Percentiles rank a stretch among this genome's conserved stretches.
phyloP scores from a whole-genome alignment of 106 monocot species.

The Narthecium ossifragum region DNA sequence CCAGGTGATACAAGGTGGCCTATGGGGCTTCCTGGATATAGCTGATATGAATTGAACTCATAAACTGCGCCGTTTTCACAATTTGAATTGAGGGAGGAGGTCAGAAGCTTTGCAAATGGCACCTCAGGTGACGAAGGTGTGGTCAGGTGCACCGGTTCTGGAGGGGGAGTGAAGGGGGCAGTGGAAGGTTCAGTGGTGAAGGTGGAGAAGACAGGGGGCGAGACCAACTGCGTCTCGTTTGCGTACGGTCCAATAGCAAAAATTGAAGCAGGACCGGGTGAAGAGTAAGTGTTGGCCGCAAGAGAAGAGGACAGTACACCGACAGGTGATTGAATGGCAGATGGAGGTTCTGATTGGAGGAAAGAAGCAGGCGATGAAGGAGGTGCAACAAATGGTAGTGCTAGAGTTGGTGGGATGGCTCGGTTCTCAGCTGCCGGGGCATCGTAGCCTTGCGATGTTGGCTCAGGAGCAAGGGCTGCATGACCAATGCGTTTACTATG shows the following conservation, averaged over 20 bases:
- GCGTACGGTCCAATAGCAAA: constrained; percentile 92
- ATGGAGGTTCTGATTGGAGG: constrained; percentile 67
- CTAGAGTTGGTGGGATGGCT: constrained; percentile 20
- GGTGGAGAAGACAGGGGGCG: constrained; percentile 87
- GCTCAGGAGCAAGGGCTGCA: constrained; percentile 62
- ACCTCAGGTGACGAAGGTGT: constrained; percentile 96
- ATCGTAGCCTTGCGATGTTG: constrained; percentile 8
- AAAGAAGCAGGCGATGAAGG: constrained; percentile 92
- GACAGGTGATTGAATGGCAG: constrained; percentile 57
- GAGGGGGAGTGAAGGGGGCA: constrained; percentile 84
- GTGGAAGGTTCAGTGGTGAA: constrained; percentile 96
- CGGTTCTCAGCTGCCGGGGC: constrained; percentile 21
- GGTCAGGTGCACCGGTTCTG: constrained; percentile 69
- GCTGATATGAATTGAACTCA: constrained; percentile 59
- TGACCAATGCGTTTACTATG: constrained; percentile 48
- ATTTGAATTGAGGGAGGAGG: constrained; percentile 40
- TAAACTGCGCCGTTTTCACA: constrained; percentile 21
- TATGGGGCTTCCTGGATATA: constrained; percentile 76
- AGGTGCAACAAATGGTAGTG: constrained; percentile 66
- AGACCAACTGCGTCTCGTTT: constrained; percentile 84
- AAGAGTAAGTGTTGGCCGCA: constrained; percentile 44
- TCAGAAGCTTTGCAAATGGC: constrained; percentile 71
- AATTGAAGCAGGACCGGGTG: constrained; percentile 50
- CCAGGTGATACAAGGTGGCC: constrained; percentile 75
- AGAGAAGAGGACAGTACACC: constrained; percentile 38